phyloP scores from a whole-genome alignment of 805 yeast genomes.

The Lipomyces kockii region DNA sequence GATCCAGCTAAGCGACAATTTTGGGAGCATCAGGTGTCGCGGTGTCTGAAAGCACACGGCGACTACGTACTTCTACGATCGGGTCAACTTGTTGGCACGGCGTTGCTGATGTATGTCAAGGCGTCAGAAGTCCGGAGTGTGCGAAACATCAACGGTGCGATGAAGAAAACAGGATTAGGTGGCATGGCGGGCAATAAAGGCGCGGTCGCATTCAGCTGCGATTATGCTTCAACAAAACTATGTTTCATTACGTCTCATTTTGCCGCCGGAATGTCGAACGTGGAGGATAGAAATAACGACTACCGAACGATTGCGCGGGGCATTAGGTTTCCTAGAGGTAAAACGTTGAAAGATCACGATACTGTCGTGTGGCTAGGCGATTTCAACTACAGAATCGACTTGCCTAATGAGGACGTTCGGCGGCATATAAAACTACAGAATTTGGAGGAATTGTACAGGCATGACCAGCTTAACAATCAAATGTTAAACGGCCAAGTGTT shows the following conservation, averaged over 20 bases:
- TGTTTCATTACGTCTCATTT: slow-evolving; percentile 89
- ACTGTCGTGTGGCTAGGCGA: slow-evolving; percentile 94
- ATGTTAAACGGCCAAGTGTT: slow-evolving; percentile 75
- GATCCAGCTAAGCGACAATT: slow-evolving; percentile 76
- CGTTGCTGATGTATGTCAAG: slow-evolving; percentile 71
- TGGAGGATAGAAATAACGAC: slow-evolving; percentile 85
- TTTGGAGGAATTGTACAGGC: slow-evolving; percentile 57
- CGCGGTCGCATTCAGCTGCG: slow-evolving; percentile 89
- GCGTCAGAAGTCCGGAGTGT: slow-evolving; percentile 62
- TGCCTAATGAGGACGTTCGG: slow-evolving; percentile 77
- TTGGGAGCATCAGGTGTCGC: slow-evolving; percentile 75
- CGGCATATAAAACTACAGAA: slow-evolving; percentile 54
- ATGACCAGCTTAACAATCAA: slow-evolving; percentile 80
- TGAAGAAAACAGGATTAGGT: slow-evolving; percentile 92
- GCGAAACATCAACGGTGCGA: slow-evolving; percentile 89
- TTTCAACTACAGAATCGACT: slow-evolving; percentile 76
- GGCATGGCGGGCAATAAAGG: slow-evolving; percentile 98
- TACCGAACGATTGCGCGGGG: slow-evolving; percentile 76
- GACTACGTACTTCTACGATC: slow-evolving; percentile 73
- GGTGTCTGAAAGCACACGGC: slow-evolving; percentile 63
- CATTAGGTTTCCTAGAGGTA: slow-evolving; percentile 76
- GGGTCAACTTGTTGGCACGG: slow-evolving; percentile 90
- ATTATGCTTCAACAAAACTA: slow-evolving; percentile 76
- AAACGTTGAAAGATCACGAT: slow-evolving; percentile 80
- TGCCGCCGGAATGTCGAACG: slow-evolving; percentile 87